Evolutionary conservation across 129 eudicot species (phyloP).

Genomic region (Saposhnikovia divaricata): DNA sequence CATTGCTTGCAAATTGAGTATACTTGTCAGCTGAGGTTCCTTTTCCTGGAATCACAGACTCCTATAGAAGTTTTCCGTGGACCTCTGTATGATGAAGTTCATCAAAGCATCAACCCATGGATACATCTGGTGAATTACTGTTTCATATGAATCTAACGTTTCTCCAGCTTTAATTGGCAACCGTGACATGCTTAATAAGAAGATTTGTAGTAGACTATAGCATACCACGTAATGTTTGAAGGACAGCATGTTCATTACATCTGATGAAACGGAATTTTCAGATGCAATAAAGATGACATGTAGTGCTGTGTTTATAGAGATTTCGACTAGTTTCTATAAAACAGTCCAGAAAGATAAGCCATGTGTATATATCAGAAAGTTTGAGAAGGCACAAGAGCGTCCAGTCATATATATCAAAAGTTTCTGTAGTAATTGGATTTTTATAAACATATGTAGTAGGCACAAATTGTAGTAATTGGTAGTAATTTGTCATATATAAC

Average conservation of each 20-base stretch:
- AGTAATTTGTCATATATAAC: too few species aligned
- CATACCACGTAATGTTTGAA: neutral
- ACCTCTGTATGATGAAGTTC: conserved; percentile 79
- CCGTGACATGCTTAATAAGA: neutral
- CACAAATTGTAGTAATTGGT: too few species aligned
- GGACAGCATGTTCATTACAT: too few species aligned
- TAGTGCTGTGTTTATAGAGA: too few species aligned
- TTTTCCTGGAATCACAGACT: conserved; percentile 35
- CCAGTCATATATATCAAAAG: too few species aligned
- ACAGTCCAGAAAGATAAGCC: too few species aligned
- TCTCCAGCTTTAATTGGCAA: neutral
- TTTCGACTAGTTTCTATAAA: too few species aligned
- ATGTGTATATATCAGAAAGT: too few species aligned
- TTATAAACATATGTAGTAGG: too few species aligned
- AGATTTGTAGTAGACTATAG: neutral
- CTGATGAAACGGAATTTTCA: neutral
- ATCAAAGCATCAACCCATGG: conserved; percentile 83
- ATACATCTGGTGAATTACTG: conserved; percentile 67
- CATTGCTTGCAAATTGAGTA: neutral
- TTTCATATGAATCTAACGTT: conserved; percentile 9
- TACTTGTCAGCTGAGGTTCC: neutral
- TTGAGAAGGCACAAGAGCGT: too few species aligned
- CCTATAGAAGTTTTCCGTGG: conserved; percentile 58
- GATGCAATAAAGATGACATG: neutral
- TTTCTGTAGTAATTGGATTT: too few species aligned